Evolutionary conservation across 176 grass and related monocot genomes (phyloP).

Genomic region (Cenchrus fungigraminus): DNA sequence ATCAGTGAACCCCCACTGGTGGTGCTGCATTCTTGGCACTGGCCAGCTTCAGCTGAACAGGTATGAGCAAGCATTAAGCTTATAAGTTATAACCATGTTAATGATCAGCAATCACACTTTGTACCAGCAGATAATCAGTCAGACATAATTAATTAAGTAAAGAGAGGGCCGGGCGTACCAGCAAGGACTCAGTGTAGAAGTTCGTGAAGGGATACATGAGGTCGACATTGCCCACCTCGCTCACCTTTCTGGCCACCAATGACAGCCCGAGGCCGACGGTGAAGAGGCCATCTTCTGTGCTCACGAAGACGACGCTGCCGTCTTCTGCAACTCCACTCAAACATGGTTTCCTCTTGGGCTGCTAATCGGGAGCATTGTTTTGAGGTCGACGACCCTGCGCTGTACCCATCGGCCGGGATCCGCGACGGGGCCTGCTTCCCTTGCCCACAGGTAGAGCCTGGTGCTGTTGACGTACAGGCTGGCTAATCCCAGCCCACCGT

Average conservation of each 20-base stretch:
- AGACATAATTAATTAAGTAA: not conserved
- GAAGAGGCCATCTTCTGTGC: conserved; percentile 11
- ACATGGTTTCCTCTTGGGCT: not conserved
- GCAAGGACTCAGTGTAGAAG: not conserved
- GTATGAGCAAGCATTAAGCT: not conserved
- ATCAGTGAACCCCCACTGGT: not conserved
- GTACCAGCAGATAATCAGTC: too few species aligned
- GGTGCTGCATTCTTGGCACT: not conserved
- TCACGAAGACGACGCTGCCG: not conserved
- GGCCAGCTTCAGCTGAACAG: conserved; percentile 7
- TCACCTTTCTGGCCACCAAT: not conserved
- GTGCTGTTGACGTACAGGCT: not conserved
- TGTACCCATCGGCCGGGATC: not conserved
- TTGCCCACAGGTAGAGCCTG: not conserved
- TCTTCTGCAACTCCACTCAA: not conserved
- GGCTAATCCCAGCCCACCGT: not conserved
- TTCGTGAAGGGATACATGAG: not conserved
- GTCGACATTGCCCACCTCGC: not conserved
- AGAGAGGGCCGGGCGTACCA: not conserved
- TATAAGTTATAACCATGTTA: too few species aligned
- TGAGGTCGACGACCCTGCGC: not conserved
- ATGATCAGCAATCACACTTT: not conserved
- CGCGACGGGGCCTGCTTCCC: not conserved
- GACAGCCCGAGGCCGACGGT: not conserved
- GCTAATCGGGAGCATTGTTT: not conserved